phyloP scores from a whole-genome alignment of 768 basidiomycete genomes.

The Zangia roseola region DNA sequence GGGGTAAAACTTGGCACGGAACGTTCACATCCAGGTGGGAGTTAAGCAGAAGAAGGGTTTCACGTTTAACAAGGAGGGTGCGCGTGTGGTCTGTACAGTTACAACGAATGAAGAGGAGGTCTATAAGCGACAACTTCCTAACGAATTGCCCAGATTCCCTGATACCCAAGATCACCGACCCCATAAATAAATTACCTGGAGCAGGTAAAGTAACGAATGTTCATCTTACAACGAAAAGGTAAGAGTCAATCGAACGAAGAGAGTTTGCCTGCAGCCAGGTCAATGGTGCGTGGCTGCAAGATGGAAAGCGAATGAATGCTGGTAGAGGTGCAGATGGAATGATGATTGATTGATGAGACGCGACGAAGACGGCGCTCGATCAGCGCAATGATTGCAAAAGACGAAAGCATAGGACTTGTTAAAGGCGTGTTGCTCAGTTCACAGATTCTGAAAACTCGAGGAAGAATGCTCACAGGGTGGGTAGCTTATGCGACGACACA shows the following conservation, averaged over 20 bases:
- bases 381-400: background rate
- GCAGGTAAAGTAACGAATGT: slow-evolving; percentile 3
- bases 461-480: slow-evolving; percentile 10
- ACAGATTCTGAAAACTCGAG: background rate
- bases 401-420: background rate
- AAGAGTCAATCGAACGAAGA: slow-evolving; percentile 19
- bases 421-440: too few species aligned
- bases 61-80: slow-evolving; percentile 14
- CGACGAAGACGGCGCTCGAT: background rate
- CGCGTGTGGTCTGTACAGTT: slow-evolving; percentile 1
- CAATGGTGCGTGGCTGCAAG: slow-evolving; percentile 7
- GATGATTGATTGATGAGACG: background rate
- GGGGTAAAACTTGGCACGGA: too few species aligned
- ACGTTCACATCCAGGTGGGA: too few species aligned
- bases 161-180: slow-evolving; percentile 4
- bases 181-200: slow-evolving; percentile 1
- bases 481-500: slow-evolving; percentile 22
- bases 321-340: slow-evolving; percentile 1
- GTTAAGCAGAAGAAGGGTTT: background rate
- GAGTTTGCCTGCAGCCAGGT: slow-evolving; percentile 3
- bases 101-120: slow-evolving; percentile 3
- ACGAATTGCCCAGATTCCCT: slow-evolving; percentile 1
- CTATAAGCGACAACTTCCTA: slow-evolving; percentile 6
- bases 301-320: background rate
- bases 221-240: slow-evolving; percentile 17